A percentile compares a stretch with the other conserved stretches of the same genome.
Evolutionary conservation across 768 basidiomycete genomes (phyloP).

Genomic region (Hydnum rufescens): DNA sequence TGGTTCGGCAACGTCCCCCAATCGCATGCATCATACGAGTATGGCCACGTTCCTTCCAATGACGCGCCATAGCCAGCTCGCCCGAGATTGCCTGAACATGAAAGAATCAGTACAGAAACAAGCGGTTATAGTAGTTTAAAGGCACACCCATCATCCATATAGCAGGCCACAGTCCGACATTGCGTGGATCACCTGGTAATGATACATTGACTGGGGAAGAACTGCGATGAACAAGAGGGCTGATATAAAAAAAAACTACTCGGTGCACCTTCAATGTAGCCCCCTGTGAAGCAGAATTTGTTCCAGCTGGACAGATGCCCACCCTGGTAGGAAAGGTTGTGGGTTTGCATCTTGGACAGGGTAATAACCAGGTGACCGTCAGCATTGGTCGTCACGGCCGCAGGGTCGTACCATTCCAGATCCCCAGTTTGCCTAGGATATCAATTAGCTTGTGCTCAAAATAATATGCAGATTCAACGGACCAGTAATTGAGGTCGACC

Average conservation of each 20-base stretch:
- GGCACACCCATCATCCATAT: slow-evolving; percentile 39
- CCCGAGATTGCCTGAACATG: slow-evolving; percentile 58
- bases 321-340: slow-evolving; percentile 51
- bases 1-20: slow-evolving; percentile 77
- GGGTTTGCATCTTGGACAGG: slow-evolving; percentile 40
- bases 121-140: no score
- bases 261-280: slow-evolving; percentile 16
- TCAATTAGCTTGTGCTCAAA: background rate
- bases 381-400: slow-evolving; percentile 12
- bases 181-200: slow-evolving; percentile 1
- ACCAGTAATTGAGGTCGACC: slow-evolving; percentile 52
- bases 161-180: slow-evolving; percentile 62
- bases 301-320: slow-evolving; percentile 46
- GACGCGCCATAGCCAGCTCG: slow-evolving; percentile 77
- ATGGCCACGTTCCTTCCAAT: slow-evolving; percentile 48
- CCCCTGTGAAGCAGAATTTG: slow-evolving; percentile 88
- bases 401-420: slow-evolving; percentile 52
- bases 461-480: background rate
- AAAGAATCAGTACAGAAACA: background rate
- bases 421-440: slow-evolving; percentile 37
- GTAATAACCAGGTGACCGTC: slow-evolving; percentile 39
- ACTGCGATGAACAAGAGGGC: background rate
- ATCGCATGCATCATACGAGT: slow-evolving; percentile 68
- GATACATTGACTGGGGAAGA: slow-evolving; percentile 25
- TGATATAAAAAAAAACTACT: background rate